Conservation (phyloP, 768 basidiomycete genomes). For the Boletus subparvulus region DNA sequence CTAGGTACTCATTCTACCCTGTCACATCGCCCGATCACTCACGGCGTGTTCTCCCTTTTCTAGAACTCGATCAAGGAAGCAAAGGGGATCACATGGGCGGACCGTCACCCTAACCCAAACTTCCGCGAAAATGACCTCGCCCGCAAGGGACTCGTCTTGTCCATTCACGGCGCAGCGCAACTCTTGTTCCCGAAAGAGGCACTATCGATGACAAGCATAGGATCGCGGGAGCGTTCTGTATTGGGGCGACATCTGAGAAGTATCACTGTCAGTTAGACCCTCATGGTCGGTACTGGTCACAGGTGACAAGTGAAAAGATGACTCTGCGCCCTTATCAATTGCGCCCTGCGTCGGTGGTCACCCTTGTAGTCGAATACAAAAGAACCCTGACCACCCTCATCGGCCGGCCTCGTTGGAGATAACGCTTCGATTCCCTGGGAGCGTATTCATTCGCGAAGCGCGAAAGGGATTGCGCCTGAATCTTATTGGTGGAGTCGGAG, state of each 20-base stretch:
- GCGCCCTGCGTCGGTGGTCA: slow-evolving; percentile 1
- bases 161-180: not conserved
- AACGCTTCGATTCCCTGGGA: slow-evolving; percentile 13
- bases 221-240: not conserved
- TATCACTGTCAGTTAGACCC: not conserved
- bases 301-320: not conserved
- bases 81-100: not conserved
- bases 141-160: not conserved
- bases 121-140: too few species aligned
- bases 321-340: not conserved
- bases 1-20: not conserved
- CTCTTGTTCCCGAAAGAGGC: not conserved
- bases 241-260: not conserved
- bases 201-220: not conserved
- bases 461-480: slow-evolving; percentile 13
- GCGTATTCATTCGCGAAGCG: slow-evolving; percentile 13
- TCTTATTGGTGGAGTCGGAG: slow-evolving; percentile 23
- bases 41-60: not conserved
- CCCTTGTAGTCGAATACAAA: not conserved
- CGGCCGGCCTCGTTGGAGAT: slow-evolving; percentile 12
- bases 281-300: not conserved
- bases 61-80: not conserved
- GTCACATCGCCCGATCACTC: not conserved
- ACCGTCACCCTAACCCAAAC: not conserved
- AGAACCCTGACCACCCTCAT: not conserved